These are phyloP conservation scores for Punica granatum DNA, from an alignment of 345 rosid genomes.

Conservation along the genomic window DNA sequence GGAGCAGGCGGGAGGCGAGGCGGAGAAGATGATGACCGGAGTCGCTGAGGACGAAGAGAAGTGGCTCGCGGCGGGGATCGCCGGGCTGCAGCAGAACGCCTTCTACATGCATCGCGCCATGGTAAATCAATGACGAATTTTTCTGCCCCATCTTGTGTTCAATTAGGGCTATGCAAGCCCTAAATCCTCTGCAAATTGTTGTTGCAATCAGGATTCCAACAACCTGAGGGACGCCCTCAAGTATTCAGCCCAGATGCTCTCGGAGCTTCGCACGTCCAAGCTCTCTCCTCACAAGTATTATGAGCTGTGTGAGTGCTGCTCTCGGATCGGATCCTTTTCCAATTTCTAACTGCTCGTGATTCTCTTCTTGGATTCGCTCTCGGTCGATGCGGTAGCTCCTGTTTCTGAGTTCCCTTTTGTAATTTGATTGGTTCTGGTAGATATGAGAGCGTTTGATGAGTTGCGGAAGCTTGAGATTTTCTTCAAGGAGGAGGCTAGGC, in stretches of 20 bases:
- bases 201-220: constrained; percentile 63
- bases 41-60: constrained; percentile 94
- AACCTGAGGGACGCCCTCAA: constrained; percentile 94
- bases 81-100: constrained; percentile 96
- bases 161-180: constrained; percentile 2
- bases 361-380: background rate
- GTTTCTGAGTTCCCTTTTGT: background rate
- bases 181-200: constrained; percentile 21
- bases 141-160: background rate
- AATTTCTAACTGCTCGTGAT: background rate
- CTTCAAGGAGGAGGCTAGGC: constrained; percentile 89
- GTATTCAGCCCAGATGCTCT: constrained; percentile 98
- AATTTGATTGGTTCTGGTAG: constrained; percentile 24
- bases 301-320: constrained; percentile 62
- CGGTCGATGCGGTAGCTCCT: no score
- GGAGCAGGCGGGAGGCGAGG: constrained; percentile 3
- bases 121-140: constrained; percentile 35
- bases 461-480: constrained; percentile 87
- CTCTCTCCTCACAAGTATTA: constrained; percentile 96
- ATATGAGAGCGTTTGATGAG: constrained; percentile 98
- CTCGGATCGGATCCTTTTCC: constrained; percentile 17
- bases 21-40: constrained; percentile 59
- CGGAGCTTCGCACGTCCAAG: constrained; percentile 95
- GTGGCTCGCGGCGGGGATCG: constrained; percentile 91
- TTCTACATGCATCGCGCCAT: constrained; percentile 97